These are phyloP conservation scores for Phytophthora megakarya DNA, from an alignment of 352 stramenopile genomes.

Conservation along the genomic window DNA sequence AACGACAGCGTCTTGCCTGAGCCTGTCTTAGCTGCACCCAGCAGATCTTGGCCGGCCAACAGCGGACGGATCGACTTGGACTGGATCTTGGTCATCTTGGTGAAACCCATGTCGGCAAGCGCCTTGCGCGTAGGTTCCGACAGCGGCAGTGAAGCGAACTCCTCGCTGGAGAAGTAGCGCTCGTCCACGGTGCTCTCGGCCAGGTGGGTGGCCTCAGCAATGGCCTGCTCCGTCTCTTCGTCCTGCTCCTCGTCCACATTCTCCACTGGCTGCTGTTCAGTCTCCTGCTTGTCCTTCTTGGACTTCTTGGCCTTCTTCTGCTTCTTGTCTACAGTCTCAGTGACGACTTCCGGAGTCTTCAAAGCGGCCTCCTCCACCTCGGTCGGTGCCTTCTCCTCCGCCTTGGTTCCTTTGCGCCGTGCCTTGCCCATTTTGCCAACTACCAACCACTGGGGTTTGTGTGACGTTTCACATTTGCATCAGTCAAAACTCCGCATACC, in stretches of 20 bases:
- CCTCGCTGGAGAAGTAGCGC: conserved; percentile 88
- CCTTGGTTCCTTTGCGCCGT: conserved; percentile 29
- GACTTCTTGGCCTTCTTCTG: conserved; percentile 42
- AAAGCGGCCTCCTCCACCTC: conserved; percentile 19
- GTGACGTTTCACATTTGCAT: conserved; percentile 45
- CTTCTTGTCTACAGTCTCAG: conserved; percentile 19
- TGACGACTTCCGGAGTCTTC: conserved; percentile 10
- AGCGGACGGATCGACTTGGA: conserved; percentile 95
- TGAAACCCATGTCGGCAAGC: conserved; percentile 92
- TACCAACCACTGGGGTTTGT: conserved; percentile 31
- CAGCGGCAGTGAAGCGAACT: conserved; percentile 92
- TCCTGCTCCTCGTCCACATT: conserved; percentile 51
- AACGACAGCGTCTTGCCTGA: conserved; percentile 99
- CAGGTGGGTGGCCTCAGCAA: conserved; percentile 46
- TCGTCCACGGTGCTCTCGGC: conserved; percentile 58
- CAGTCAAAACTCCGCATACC: conserved; percentile 18
- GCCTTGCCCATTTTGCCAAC: conserved; percentile 47
- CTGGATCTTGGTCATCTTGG: conserved; percentile 98
- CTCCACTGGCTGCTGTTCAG: conserved; percentile 22
- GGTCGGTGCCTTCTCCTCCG: conserved; percentile 21
- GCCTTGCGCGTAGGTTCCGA: conserved; percentile 91
- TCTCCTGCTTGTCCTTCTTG: conserved; percentile 34
- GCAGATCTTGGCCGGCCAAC: conserved; percentile 95
- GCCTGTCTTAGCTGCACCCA: conserved; percentile 97
- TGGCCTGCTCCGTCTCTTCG: conserved; percentile 65